Conservation (phyloP, 768 basidiomycete genomes). For the Trametes elegans region DNA sequence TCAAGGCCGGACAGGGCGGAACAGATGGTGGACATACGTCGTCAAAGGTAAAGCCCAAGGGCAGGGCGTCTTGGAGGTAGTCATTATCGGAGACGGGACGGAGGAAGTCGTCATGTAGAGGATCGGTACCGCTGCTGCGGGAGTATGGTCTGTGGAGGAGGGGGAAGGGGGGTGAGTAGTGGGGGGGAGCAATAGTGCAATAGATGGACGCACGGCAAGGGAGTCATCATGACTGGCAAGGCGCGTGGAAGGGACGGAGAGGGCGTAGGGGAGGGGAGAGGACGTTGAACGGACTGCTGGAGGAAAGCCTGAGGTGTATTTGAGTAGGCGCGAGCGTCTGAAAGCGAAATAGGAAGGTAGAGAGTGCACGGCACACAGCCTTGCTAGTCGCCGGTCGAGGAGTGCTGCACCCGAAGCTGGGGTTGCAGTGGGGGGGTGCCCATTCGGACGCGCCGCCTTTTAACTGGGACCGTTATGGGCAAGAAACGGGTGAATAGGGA, state of each 20-base stretch:
- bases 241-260: not conserved
- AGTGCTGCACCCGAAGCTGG: too few species aligned
- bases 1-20: not conserved
- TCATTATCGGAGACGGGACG: not conserved
- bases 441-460: too few species aligned
- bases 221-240: not conserved
- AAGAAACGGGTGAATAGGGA: too few species aligned
- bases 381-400: too few species aligned
- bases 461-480: too few species aligned
- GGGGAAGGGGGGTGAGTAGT: not conserved
- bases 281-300: too few species aligned
- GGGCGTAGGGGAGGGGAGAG: not conserved
- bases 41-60: constrained; percentile 3
- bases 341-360: too few species aligned
- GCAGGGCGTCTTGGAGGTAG: not conserved
- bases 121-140: not conserved
- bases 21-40: not conserved
- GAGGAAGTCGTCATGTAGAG: not conserved
- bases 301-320: too few species aligned
- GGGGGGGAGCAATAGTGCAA: too few species aligned
- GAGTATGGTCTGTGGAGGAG: not conserved
- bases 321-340: too few species aligned
- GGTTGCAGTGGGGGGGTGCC: too few species aligned
- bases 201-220: not conserved
- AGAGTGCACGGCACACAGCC: too few species aligned